Base-by-base conservation (phyloP, 441 rosid species). In the Rhodomyrtus psidioides region DNA sequence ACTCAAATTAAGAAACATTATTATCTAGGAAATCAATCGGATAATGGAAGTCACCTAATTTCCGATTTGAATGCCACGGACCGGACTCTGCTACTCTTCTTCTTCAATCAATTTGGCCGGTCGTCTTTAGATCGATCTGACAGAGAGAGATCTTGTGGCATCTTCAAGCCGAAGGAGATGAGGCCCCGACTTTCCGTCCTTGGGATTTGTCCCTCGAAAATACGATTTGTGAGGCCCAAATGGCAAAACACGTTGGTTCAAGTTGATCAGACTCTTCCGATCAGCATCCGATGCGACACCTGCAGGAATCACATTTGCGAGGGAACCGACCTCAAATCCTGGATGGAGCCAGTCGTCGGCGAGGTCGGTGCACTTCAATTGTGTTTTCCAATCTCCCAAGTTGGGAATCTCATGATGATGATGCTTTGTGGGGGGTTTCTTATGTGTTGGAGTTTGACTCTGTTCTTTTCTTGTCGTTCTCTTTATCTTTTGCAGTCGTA, bases 251-350 rank as follows among this genome's bases (percentile, higher is more conserved):
- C 9, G 51, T 46, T 46, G 92, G 92, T 93, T 53, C 93, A 96
- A 7, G 49, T 86, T 42, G 44, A 42, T 42, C 4, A 4, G 79
- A 57, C 46, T 86, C 88, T 86, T 28, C 76, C 88, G 21, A 86
- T 86, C 83, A 86, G 97, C 89, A 92, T 96, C 15, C 94, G 97
- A 5, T 96, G 99, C 92, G 86, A 90, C 34, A 92, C 97, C 8
- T 96, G 98, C 83, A 97, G 97, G 13, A 93, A 96, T 59, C 94
- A 92, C 89, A 86, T 86, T 58, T 55, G 30, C 55, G 70, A 28
- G 82, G 85, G 88, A 2, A 9, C 83, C 46, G 14, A 28, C 28
- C 27, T 86, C 56, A 83, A 55, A 30, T 86, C 88, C 6, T 62
- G 75, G 7, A 82, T 70, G 74, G 88, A 44, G 82, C 83, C 83